These are phyloP conservation scores for Boletus calvinii DNA, from an alignment of 1,284 basidiomycete species.

Conservation along the genomic window DNA sequence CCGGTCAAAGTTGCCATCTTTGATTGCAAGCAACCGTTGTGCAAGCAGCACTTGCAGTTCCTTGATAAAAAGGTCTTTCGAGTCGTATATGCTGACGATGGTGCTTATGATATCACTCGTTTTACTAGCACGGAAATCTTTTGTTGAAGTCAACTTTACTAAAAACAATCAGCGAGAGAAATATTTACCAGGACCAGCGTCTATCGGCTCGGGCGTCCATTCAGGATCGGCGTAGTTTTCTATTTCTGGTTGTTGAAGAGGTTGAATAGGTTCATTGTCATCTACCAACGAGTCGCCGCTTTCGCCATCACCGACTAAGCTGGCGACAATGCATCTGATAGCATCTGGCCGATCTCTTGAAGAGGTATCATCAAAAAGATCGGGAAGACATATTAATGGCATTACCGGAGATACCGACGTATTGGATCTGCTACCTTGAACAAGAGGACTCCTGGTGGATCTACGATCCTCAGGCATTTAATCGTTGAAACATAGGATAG, in stretches of 20 bases:
- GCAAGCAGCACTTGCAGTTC: conserved; percentile 90
- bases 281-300: conserved; percentile 77
- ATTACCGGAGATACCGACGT: conserved; percentile 77
- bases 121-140: conserved; percentile 87
- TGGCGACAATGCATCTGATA: conserved; percentile 89
- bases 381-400: neutral
- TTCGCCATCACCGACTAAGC: conserved; percentile 84
- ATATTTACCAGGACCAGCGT: conserved; percentile 71
- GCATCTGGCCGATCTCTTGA: conserved; percentile 83
- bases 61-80: conserved; percentile 91
- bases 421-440: conserved; percentile 92
- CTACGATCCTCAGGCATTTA: conserved; percentile 85
- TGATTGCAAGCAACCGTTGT: conserved; percentile 75
- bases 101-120: conserved; percentile 91
- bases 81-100: conserved; percentile 94
- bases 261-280: conserved; percentile 75
- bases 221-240: conserved; percentile 86
- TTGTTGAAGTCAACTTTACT: conserved; percentile 5
- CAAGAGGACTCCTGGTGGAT: conserved; percentile 89
- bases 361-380: conserved; percentile 2
- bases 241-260: conserved; percentile 68
- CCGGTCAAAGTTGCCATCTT: conserved; percentile 77
- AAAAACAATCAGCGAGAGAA: conserved; percentile 2
- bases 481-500: conserved; percentile 95
- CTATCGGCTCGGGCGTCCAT: conserved; percentile 93